These are phyloP conservation scores for Saksenaea vasiformis DNA, from an alignment of 371 early-diverging fungal genomes.

Conservation along the genomic window DNA sequence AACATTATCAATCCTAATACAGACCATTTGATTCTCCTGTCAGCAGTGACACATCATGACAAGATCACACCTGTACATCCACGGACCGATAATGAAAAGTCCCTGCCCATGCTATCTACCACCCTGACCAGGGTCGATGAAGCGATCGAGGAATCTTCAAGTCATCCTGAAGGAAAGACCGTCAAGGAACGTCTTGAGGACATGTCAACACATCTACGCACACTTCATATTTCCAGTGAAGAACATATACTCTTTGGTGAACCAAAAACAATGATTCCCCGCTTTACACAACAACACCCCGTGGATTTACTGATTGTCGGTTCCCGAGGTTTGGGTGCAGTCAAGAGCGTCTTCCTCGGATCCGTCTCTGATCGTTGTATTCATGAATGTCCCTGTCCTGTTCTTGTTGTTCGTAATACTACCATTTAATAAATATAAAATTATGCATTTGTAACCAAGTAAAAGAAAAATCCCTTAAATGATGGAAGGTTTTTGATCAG, in stretches of 20 bases:
- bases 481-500: too few relatives aligned
- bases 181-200: conserved; percentile 34
- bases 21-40: conserved; percentile 48
- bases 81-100: background rate
- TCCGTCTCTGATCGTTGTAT: conserved; percentile 53
- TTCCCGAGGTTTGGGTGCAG: conserved; percentile 48
- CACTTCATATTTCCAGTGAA: conserved; percentile 39
- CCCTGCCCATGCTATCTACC: conserved; percentile 40
- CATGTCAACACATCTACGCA: conserved; percentile 32
- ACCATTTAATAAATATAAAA: conserved; percentile 30
- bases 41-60: conserved; percentile 30
- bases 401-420: conserved; percentile 49
- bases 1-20: conserved; percentile 44
- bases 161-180: conserved; percentile 30
- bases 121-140: conserved; percentile 31
- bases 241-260: conserved; percentile 54
- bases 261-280: conserved; percentile 38
- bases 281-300: conserved; percentile 40
- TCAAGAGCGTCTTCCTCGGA: conserved; percentile 53
- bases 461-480: background rate
- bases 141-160: conserved; percentile 25
- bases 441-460: background rate
- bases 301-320: conserved; percentile 54
- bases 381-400: conserved; percentile 53
- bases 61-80: background rate